Evolutionary conservation across 164 flowering plant genomes (phyloP), one percentile per base, ranked within the genome.

Genomic region (Stephania cephalantha): DNA sequence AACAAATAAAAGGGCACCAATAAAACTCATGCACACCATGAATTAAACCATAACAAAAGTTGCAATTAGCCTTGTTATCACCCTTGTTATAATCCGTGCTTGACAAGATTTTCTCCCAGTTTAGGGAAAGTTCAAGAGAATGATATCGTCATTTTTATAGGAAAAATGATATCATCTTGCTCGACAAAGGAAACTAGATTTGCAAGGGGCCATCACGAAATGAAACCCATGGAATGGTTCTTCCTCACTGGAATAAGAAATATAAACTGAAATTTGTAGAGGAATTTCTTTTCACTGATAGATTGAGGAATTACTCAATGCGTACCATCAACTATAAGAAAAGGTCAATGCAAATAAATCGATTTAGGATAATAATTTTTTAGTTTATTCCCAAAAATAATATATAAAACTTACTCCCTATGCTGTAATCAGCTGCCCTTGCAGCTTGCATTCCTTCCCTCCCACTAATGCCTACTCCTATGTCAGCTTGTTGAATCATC

Each of bases 381-480:
- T 44, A 5, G 9, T 9, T 29, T 44, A 63, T 61, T 12, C 64
- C 72, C 50, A 46, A 6, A 63, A 45, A 8, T 71, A 44, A 50
- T 53, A 50, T 53, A 73, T 61, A 63, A 11, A 66, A 79, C 97
- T 88, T 88, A 96, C 99, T 96, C 78, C 99, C 99, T 81, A 96
- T 88, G 81, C 98, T 96, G 84, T 96, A 96, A 84, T 96, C 99
- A 83, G 99, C 99, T 31, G 99, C 99, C 79, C 99, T 90, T 22
- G 99, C 99, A 46, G 99, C 99, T 81, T 96, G 99, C 84, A 92
- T 74, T 61, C 99, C 99, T 84, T 96, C 99, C 88, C 99, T 87
- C 69, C 98, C 99, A 81, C 99, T 96, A 72, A 96, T 96, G 76
- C 99, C 99, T 74, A 96, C 99, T 52, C 99, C 99, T 79, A 96